Percentiles rank a stretch among this genome's conserved stretches.
Conservation (phyloP, 1,284 basidiomycete species). For the Boletus mariae region DNA sequence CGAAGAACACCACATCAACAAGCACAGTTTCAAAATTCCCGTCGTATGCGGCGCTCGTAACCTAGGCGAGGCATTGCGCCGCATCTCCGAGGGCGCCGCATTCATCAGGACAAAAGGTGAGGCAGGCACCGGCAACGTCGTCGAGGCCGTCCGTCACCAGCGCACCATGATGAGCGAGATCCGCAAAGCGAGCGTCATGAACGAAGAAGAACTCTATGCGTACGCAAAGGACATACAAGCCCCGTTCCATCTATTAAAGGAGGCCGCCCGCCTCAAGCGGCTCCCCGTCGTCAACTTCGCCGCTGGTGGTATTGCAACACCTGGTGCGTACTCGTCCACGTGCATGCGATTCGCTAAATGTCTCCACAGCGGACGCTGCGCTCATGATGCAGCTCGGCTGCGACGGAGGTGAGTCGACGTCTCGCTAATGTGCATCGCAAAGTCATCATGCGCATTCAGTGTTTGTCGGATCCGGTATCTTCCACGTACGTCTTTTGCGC, state of each 20-base stretch:
- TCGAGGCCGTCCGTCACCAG: conserved; percentile 94
- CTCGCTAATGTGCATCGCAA: conserved; percentile 5
- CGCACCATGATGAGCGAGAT: conserved; percentile 85
- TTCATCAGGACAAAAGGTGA: conserved; percentile 98
- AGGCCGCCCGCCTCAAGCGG: conserved; percentile 90
- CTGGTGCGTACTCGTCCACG: conserved; percentile 49
- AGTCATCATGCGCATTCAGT: conserved; percentile 44
- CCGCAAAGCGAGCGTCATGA: conserved; percentile 81
- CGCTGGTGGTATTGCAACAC: conserved; percentile 96
- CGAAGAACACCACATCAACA: conserved; percentile 85
- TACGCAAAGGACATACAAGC: conserved; percentile 94
- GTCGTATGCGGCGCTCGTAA: conserved; percentile 81
- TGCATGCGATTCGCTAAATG: conserved; percentile 1
- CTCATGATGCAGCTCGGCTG: conserved; percentile 99
- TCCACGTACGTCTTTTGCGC: conserved; percentile 59
- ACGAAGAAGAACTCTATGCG: conserved; percentile 92
- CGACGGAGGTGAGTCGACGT: conserved; percentile 77
- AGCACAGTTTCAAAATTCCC: conserved; percentile 88
- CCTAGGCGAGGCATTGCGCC: conserved; percentile 89
- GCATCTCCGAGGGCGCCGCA: conserved; percentile 96
- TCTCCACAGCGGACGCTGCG: conserved; percentile 82
- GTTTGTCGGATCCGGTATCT: conserved; percentile 94
- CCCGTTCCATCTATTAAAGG: conserved; percentile 97
- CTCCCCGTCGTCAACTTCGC: conserved; percentile 94
- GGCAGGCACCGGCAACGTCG: conserved; percentile 97